A percentile compares a stretch with the other conserved stretches of the same genome.
Evolutionary conservation across 495 filamentous ascomycete genomes (phyloP).

Genomic region (Lepraria neglecta): DNA sequence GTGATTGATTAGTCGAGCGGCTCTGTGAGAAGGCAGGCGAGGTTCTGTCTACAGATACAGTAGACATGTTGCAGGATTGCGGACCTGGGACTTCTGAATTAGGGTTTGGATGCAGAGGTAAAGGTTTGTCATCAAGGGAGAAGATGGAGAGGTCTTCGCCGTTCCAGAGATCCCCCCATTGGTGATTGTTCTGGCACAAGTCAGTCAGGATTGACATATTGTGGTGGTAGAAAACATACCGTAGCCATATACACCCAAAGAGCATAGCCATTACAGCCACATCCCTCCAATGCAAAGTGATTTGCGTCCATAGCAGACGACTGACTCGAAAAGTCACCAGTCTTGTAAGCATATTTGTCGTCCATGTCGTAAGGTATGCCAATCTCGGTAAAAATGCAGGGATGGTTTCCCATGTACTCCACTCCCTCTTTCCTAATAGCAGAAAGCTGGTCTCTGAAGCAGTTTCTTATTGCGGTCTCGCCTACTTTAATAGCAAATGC

Average conservation of each 20-base stretch:
- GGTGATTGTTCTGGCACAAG: constrained; percentile 63
- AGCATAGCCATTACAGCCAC: constrained; percentile 72
- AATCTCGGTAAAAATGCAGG: constrained; percentile 88
- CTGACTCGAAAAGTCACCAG: constrained; percentile 93
- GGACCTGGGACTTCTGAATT: constrained; percentile 25
- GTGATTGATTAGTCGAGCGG: constrained; percentile 48
- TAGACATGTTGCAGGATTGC: constrained; percentile 31
- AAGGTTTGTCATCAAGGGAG: constrained; percentile 69
- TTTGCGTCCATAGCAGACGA: constrained; percentile 95
- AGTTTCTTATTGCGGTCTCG: constrained; percentile 92
- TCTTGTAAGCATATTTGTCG: constrained; percentile 86
- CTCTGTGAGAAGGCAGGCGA: constrained; percentile 56
- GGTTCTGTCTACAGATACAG: constrained; percentile 40
- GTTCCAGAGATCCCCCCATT: constrained; percentile 94
- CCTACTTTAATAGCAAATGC: constrained; percentile 88
- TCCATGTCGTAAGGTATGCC: constrained; percentile 99
- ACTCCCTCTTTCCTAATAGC: constrained; percentile 83
- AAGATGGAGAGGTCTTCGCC: constrained; percentile 92
- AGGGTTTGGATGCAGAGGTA: constrained; percentile 46
- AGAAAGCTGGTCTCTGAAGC: constrained; percentile 83
- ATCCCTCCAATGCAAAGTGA: constrained; percentile 83
- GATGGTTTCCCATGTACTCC: constrained; percentile 83
- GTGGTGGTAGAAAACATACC: constrained; percentile 38
- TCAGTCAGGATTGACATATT: constrained; percentile 17
- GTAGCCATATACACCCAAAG: constrained; percentile 79